Base-by-base conservation (phyloP, 495 filamentous ascomycete species). In the Aspergillus panamensis region DNA sequence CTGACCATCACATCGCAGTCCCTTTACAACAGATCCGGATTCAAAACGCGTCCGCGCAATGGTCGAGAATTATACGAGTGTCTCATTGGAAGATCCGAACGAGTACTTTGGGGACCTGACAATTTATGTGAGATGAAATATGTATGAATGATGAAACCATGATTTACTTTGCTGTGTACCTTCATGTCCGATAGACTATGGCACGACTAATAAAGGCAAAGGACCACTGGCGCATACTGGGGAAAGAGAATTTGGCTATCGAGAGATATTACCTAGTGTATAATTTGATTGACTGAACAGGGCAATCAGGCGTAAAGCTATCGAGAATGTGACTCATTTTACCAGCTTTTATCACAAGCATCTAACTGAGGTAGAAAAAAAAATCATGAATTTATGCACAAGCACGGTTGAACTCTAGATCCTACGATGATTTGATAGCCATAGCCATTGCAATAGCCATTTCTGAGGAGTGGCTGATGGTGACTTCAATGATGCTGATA, bases 61-160 rank as follows among this genome's bases (percentile, higher is more conserved):
- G 64, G 51, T 66, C 14, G 33, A 61, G 19, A n/a, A 58, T 39
- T 69, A 69, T 54, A 53, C 51, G 6, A 61, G 55, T 29, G 51
- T 53, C 17, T 30, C 50, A 2, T 49, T 69, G 40, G 49, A 48
- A 1, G 66, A 69, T 33, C 32, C 51, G 10, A 35, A 65, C 20
- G 66, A 66, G 13, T 66, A 56, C 33, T 65, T 69, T 48, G 66
- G 66, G 9, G 64, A 69, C 42, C 37, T 69, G 43, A 59, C 58
- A 19, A 51, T 66, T 9, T 66, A 69, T 45, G 59, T 57, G 53
- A 59, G 59, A 48, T 64, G 39, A 59, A 21, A 8, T 12, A 48
- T 30, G 13, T 54, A 1, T 17, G 17, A 8, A 16, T 10, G 35
- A 37, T 10, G 14, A n/a, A 39, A 13, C 10, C 14, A n/a, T n/a